phyloP scores from a whole-genome alignment of 2,329 filamentous ascomycete genomes.

The Pleurostoma richardsiae region DNA sequence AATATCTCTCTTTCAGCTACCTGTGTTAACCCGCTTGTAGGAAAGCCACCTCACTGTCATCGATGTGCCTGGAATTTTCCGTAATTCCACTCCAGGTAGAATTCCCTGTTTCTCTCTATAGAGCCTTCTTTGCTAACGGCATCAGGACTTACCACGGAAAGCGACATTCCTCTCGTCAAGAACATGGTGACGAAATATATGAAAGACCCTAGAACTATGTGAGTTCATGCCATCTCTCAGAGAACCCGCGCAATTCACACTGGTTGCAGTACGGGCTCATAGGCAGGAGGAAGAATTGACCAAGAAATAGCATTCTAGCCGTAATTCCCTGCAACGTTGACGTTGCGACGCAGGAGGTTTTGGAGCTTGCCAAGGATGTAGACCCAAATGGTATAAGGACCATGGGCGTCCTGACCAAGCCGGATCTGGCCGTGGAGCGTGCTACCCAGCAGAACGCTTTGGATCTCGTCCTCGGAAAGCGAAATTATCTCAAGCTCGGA shows the following conservation, averaged over 20 bases:
- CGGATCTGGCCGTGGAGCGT: slow-evolving; percentile 45
- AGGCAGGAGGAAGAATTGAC: too few relatives aligned
- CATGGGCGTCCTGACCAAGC: slow-evolving; percentile 51
- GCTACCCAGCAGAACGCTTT: slow-evolving; percentile 29
- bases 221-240: background rate
- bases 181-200: slow-evolving; percentile 44
- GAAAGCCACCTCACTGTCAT: slow-evolving; percentile 45
- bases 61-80: slow-evolving; percentile 50
- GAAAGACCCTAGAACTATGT: slow-evolving; percentile 37
- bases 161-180: slow-evolving; percentile 37
- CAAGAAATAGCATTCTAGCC: slow-evolving; percentile 30
- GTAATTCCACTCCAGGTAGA: slow-evolving; percentile 26
- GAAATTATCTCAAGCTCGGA: slow-evolving; percentile 35
- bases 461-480: slow-evolving; percentile 34
- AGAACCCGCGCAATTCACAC: too few relatives aligned
- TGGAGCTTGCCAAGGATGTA: slow-evolving; percentile 27
- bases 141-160: slow-evolving; percentile 28
- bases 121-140: too few relatives aligned
- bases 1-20: too few relatives aligned
- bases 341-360: slow-evolving; percentile 30
- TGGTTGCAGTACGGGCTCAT: too few relatives aligned
- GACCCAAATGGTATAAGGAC: slow-evolving; percentile 37
- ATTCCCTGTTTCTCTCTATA: too few relatives aligned
- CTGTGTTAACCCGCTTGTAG: too few relatives aligned
- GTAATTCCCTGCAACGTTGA: slow-evolving; percentile 34